These are phyloP conservation scores for Fomitiporia mediterranea DNA, from an alignment of 1,284 basidiomycete species.

Conservation along the genomic window DNA sequence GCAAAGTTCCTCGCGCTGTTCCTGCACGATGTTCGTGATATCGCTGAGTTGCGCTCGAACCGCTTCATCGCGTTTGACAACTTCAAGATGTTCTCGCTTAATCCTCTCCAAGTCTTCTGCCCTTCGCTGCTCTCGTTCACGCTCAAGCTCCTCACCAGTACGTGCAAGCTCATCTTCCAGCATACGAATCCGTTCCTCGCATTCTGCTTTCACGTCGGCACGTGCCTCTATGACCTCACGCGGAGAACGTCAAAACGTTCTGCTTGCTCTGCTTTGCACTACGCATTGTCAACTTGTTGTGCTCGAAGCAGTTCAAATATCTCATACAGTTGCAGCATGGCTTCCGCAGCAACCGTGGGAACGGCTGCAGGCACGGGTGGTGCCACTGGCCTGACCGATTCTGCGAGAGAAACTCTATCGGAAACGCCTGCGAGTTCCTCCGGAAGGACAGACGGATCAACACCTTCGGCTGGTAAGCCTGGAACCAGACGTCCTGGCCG, in stretches of 20 bases:
- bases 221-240: constrained; percentile 35
- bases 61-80: constrained; percentile 52
- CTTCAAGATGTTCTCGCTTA: constrained; percentile 52
- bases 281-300: constrained; percentile 56
- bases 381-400: constrained; percentile 5
- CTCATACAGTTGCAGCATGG: constrained; percentile 48
- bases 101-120: constrained; percentile 57
- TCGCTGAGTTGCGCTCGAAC: constrained; percentile 57
- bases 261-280: constrained; percentile 45
- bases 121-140: constrained; percentile 49
- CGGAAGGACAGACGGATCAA: no score
- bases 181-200: constrained; percentile 50
- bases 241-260: constrained; percentile 44
- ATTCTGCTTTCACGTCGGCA: constrained; percentile 46
- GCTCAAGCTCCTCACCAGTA: constrained; percentile 48
- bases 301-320: constrained; percentile 51
- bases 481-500: no score
- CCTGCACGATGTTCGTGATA: constrained; percentile 62
- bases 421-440: no score
- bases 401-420: neutral
- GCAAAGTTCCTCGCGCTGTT: constrained; percentile 50
- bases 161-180: constrained; percentile 60
- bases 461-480: no score
- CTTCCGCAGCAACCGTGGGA: constrained; percentile 31
- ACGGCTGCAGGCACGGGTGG: constrained; percentile 29